Evolutionary conservation across 163 green algal species (phyloP), one percentile per base, ranked within the genome.

Genomic region (Chlorella variabilis): DNA sequence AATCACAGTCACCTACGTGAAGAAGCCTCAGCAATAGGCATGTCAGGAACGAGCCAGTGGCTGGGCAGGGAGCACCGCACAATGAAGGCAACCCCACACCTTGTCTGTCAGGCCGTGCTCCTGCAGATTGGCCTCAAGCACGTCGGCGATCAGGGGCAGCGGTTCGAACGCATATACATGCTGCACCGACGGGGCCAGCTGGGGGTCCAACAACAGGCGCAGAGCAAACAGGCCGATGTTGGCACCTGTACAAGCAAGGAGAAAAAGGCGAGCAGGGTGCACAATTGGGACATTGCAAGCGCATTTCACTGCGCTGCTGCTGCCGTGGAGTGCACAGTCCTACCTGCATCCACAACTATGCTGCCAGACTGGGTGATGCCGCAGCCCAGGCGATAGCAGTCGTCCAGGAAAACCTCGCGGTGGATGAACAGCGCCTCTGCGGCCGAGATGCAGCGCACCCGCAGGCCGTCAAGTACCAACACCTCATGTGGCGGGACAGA

Each of bases 141-240:
- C 45, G 3, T 34, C 68, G 11, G 71, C 45, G 15, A 67, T 83
- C 25, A 31, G 56, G 2, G 75, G 67, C 82, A 84, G 41, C 23
- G 82, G 82, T 58, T 86, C 82, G 67, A 84, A 78, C 0, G 82
- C 82, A 11, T 75, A 34, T 27, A 86, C 25, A 0, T n/a, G 61
- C 2, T 41, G 49, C 36, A 62, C 51, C 21, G 13, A 5, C 3
- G 77, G 20, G 3, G 34, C 42, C 34, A 68, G 76, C 17, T 31
- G 27, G 4, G 36, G 21, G 48, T 83, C 77, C 29, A 59, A 66
- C 77, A 83, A 51, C 29, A 77, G 34, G 9, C 54, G 49, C 66
- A 83, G 51, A 15, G 38, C 38, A 42, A 77, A 83, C 34, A 83
- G 77, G 25, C 87, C 87, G 56, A 91, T 84, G 77, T 91, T 91